Evolutionary conservation across 305 asterid species (phyloP), one percentile per base, ranked within the genome.

Genomic region (Salvia sclarea): DNA sequence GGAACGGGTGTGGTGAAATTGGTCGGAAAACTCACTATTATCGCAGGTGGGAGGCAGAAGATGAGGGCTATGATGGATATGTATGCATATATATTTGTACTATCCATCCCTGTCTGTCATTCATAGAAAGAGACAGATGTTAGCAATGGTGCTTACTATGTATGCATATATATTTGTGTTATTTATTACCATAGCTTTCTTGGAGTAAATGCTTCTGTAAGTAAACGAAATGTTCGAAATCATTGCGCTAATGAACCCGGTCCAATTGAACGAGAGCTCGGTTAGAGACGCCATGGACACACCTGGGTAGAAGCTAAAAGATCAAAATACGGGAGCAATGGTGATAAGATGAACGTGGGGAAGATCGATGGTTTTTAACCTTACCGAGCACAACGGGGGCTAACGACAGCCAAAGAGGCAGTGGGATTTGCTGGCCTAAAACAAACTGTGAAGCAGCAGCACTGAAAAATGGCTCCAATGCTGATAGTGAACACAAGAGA

Each of bases 361-460:
- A 40, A 60, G 8, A 43, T 44, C n/a, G 8, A 58, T 59, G 31
- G 21, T 50, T 28, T 49, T 41, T 22, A 12, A 1, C 8, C 79
- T 80, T 76, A 86, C 92, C 92, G 6, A 84, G 14, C 14, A 86
- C 89, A 22, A 86, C 92, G 4, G 92, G 90, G 21, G 90, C 84
- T 73, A 86, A 70, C 0, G 90, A 84, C 37, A 84, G 72, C 92
- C 92, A 86, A 3, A 84, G 80, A 24, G 90, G 64, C 37, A 80
- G 58, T 4, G 85, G 85, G 54, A 84, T 86, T 76, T 82, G 79
- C 31, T 86, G 90, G 3, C 92, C 92, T 52, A 84, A 58, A 62
- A 86, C 77, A 77, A 82, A 86, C 81, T 86, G 88, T 11, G 92
- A 86, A 71, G 86, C 90, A 49, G 85, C 83, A 56, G 90, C 92